A percentile compares a stretch with the other conserved stretches of the same genome.
These are phyloP conservation scores for Earliella scabrosa DNA, from an alignment of 1,284 basidiomycete species.

Conservation along the genomic window DNA sequence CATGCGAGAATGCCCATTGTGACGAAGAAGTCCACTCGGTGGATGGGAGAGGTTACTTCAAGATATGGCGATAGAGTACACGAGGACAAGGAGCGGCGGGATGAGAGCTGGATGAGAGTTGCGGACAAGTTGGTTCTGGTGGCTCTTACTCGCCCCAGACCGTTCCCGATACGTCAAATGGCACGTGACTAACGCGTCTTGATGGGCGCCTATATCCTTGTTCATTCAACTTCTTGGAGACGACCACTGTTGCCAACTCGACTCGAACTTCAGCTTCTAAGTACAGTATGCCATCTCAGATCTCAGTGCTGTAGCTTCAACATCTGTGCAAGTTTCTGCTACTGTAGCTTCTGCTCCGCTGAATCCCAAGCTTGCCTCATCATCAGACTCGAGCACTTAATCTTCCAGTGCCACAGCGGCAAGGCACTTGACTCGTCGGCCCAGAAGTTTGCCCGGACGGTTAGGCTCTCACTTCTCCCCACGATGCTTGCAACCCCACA, in stretches of 20 bases:
- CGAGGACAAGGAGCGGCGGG: constrained; percentile 16
- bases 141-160: neutral
- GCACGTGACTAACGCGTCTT: constrained; percentile 18
- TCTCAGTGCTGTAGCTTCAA: no score
- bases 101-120: constrained; percentile 13
- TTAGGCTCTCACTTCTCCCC: no score
- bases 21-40: neutral
- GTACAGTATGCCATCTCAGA: neutral
- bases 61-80: constrained; percentile 16
- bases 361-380: no score
- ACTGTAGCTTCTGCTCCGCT: no score
- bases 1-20: constrained; percentile 38
- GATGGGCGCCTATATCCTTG: constrained; percentile 7
- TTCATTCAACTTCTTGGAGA: neutral
- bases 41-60: neutral
- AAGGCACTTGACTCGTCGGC: no score
- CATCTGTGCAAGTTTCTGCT: no score
- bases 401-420: no score
- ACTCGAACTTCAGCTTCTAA: neutral
- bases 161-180: constrained; percentile 17
- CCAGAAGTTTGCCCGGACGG: no score
- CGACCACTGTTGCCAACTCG: neutral
- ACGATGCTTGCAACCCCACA: no score
- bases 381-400: no score
- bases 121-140: constrained; percentile 1